These are phyloP conservation scores for Candida sonorensis DNA, from an alignment of 805 yeast genomes.

Conservation along the genomic window DNA sequence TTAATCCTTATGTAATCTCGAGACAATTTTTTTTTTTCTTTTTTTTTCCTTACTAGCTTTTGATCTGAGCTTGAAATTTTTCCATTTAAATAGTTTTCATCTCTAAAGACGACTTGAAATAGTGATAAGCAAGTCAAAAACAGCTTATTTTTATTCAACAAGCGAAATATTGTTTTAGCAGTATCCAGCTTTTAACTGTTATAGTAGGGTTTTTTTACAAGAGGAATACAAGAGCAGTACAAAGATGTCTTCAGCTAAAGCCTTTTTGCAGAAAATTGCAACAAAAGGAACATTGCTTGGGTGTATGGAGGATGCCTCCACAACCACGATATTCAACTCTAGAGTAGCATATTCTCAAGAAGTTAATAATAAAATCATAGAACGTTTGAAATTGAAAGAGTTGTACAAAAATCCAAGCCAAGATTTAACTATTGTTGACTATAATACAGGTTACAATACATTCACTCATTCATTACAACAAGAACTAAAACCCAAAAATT, in stretches of 20 bases:
- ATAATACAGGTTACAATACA: constrained; percentile 53
- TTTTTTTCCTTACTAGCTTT: no score
- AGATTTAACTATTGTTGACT: constrained; percentile 48
- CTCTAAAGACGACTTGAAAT: no score
- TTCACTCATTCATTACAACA: constrained; percentile 59
- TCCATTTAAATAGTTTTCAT: no score
- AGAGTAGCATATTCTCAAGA: constrained; percentile 8
- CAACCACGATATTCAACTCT: constrained; percentile 1
- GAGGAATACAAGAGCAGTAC: no score
- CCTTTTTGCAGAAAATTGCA: background rate
- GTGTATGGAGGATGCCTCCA: background rate
- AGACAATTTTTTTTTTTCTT: no score
- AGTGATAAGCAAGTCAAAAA: no score
- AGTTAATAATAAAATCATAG: constrained; percentile 31
- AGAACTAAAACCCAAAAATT: constrained; percentile 52
- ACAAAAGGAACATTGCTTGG: background rate
- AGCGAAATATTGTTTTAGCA: no score
- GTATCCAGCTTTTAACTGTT: no score
- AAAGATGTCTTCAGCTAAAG: no score
- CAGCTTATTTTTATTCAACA: no score
- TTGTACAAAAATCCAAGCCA: constrained; percentile 28
- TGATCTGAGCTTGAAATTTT: no score
- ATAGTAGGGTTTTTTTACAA: no score
- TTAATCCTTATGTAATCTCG: background rate
- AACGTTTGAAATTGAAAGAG: constrained; percentile 36